Base-by-base conservation (phyloP, 805 yeast species). In the Lachancea nothofagi region DNA sequence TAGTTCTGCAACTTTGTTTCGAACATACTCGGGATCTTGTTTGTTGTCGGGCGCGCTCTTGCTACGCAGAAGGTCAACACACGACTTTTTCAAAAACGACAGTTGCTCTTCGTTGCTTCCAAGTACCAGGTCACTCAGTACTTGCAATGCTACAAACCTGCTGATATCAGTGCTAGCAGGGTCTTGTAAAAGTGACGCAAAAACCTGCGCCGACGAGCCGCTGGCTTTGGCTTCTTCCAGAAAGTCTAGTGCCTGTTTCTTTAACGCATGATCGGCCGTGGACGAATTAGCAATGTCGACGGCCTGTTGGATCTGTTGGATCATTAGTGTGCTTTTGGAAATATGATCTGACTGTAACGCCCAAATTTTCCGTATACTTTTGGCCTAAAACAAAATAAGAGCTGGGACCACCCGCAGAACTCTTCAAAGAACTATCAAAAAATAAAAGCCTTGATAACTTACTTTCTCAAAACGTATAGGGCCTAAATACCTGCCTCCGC, bases 231-330 rank as follows among this genome's bases (percentile, higher is more conserved):
- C 48, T 22, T 51, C 54, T 18, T 56, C 50, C 29, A 62, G 44
- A 41, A 44, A 61, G 13, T 62, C 64, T 25, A 62, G 42, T 13
- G 66, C 82, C 60, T 78, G 81, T 46, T 72, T 76, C 54, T 79
- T 80, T 36, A 86, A 65, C 29, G 56, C 67, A 12, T 71, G 65
- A 57, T 83, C 86, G 7, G 80, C 74, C 19, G 79, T 69, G 22
- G 84, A 81, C 59, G 78, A 77, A 39, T 83, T 74, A 6, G 95
- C 96, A 46, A 87, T 77, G 46, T 77, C 80, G 34, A 89, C 93
- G 29, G 95, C 96, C 65, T 86, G 93, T 60, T 77, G 86, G 53
- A 89, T 81, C 68, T 88, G 94, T 47, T 40, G 43, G 35, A 33
- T 31, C 38, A 38, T 33, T 23, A 4, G 18, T 27, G 7, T n/a